Base-by-base conservation (phyloP, 805 yeast genomes). In the Wickerhamia fluorescens region DNA sequence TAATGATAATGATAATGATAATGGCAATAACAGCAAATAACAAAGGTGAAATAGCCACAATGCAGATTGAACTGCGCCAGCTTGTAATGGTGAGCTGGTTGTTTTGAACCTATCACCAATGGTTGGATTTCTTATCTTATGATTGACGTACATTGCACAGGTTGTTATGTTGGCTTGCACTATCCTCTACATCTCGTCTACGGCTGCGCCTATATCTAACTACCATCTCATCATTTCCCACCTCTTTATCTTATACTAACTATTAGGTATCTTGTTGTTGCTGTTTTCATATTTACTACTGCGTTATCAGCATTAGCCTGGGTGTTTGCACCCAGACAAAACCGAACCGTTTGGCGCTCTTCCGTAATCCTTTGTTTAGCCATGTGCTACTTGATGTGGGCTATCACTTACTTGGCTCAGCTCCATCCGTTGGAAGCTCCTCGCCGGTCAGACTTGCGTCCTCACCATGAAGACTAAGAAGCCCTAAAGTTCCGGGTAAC, bases 401-500 rank as follows among this genome's bases (percentile, higher is more conserved):
- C 96, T 18, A 78, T 87, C 47, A 87, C 96, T 6, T 87, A 86
- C 51, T 65, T 87, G 41, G 69, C 76, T 34, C 96, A 88, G 53
- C 64, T 88, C 35, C 96, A 88, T 57, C 96, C 96, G 5, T 66
- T 88, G 47, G 94, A 85, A 35, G 86, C 75, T 24, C 96, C 96
- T 23, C 82, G 81, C 53, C 75, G 96, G 46, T 75, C 94, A 2
- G 95, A 88, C 49, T 60, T 87, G 53, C 78, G 96, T 61, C 94
- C 94, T 7, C 95, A 87, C 19, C 15, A 28, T 16, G 7, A 18
- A 18, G 20, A 10, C n/a, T n/a, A n/a, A n/a, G 18, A 5, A 6
- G 25, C 30, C 25, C 16, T 10, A 13, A 15, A n/a, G 4, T 27
- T 29, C 36, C 33, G 36, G 33, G 33, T 33, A 33, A 29, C 28